These are phyloP conservation scores for Phallus indusiatus DNA, from an alignment of 768 basidiomycete genomes.

Conservation along the genomic window DNA sequence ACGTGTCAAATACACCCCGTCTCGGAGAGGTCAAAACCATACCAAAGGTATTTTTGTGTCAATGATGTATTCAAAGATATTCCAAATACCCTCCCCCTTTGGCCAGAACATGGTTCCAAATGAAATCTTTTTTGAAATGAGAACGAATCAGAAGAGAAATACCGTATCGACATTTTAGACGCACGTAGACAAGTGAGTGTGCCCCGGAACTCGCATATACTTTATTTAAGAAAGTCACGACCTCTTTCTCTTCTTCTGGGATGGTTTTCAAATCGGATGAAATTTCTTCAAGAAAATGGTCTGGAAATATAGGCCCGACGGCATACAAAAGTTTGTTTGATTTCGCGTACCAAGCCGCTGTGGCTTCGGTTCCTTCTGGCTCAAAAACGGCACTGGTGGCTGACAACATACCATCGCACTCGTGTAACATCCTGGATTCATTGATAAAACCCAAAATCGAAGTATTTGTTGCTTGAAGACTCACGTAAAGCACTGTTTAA, in stretches of 20 bases:
- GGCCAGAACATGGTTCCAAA: constrained; percentile 18
- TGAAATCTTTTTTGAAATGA: constrained; percentile 16
- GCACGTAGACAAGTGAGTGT: constrained; percentile 16
- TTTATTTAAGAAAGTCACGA: constrained; percentile 13
- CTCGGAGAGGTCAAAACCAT: neutral
- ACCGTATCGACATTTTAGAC: neutral
- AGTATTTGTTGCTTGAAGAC: too few species aligned
- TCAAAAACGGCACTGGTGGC: constrained; percentile 10
- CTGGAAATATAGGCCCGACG: constrained; percentile 14
- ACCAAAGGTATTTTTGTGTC: constrained; percentile 18
- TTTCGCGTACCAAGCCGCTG: constrained; percentile 10
- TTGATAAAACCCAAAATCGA: too few species aligned
- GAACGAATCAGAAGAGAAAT: too few species aligned
- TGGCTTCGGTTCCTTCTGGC: constrained; percentile 7
- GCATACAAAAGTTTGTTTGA: constrained; percentile 7
- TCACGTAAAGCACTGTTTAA: too few species aligned
- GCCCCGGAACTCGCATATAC: constrained; percentile 9
- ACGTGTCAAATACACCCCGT: too few species aligned
- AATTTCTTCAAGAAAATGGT: neutral
- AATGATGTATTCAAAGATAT: constrained; percentile 15
- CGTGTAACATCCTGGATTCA: neutral
- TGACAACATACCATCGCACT: constrained; percentile 14
- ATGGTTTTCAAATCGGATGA: constrained; percentile 1
- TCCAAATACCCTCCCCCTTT: constrained; percentile 12
- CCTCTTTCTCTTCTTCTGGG: constrained; percentile 9